Evolutionary conservation across 2,329 filamentous ascomycete species (phyloP), one percentile per base, ranked within the genome.

Genomic region (Aspergillus sp.): DNA sequence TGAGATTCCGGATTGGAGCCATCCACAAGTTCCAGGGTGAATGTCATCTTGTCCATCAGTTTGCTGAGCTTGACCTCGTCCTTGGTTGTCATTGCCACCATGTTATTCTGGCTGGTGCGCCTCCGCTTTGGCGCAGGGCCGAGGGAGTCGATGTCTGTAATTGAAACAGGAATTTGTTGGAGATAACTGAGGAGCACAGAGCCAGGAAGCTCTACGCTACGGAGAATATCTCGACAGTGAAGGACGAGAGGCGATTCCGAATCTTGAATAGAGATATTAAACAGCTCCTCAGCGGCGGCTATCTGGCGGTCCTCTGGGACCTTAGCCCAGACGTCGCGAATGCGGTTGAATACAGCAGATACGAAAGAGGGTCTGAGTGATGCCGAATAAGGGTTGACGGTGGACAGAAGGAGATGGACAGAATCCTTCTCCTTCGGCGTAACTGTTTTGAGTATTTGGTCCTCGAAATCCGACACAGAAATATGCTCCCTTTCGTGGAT

Each of bases 1-100:
- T 96, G 89, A 30, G 85, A 82, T 56, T 86, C 87, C 0, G 91
- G 89, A 46, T 86, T 83, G 3, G 92, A 93, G 49, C 85, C 86
- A 70, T 98, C 93, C 15, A 98, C 85, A 24, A 98, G 78, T 72
- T 98, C 93, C 39, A 98, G 80, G 11, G 97, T 90, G 68, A 96
- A 87, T 0, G 93, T 96, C 54, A 93, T 84, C 66, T 89, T 89
- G 65, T 86, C 86, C 61, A 97, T 82, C 6, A 88, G 83, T 48
- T 83, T 81, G 62, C 84, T 85, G 30, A 93, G 75, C 68, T 90
- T 86, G 6, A 83, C 81, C 34, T 86, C 85, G 56, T 87, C 83
- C 61, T 87, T 85, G 13, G 83, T 79, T 37, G 83, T 82, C 54
- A 86, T 79, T 47, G 83, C 84, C 54, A 85, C 82, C 63, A 84